Conservation (phyloP, 2,329 filamentous ascomycete species). For the Penicillium sclerotiorum region DNA sequence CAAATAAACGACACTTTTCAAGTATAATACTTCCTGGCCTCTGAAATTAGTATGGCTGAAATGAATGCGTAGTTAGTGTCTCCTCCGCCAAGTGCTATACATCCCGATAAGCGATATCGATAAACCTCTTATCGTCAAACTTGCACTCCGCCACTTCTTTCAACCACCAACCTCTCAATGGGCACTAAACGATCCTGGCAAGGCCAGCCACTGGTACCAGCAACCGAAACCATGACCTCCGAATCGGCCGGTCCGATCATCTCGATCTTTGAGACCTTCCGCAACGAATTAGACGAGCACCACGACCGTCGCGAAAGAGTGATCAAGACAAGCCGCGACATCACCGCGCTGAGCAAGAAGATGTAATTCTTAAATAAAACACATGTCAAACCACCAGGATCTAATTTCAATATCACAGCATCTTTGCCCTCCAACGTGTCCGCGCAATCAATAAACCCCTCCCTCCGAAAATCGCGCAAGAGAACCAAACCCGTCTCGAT, state of each 20-base stretch:
- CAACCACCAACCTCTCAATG: constrained; percentile 20
- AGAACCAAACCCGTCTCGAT: constrained; percentile 68
- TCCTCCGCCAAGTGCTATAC: too few relatives aligned
- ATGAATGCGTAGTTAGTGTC: too few relatives aligned
- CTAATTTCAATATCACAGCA: constrained; percentile 53
- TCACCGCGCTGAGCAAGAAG: constrained; percentile 95
- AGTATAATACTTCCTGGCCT: too few relatives aligned
- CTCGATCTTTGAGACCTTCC: constrained; percentile 82
- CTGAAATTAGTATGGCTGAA: too few relatives aligned
- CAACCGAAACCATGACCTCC: constrained; percentile 14
- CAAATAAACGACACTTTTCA: background rate
- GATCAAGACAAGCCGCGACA: constrained; percentile 87
- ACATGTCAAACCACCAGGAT: background rate
- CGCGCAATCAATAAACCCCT: constrained; percentile 52
- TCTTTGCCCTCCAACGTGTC: constrained; percentile 76
- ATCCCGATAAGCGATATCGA: constrained; percentile 1
- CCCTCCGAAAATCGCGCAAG: constrained; percentile 68
- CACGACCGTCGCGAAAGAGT: constrained; percentile 89
- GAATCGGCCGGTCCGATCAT: constrained; percentile 48
- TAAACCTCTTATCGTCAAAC: constrained; percentile 10
- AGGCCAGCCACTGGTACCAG: constrained; percentile 31
- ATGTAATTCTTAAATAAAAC: constrained; percentile 61
- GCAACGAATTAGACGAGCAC: constrained; percentile 87
- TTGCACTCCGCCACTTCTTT: constrained; percentile 11
- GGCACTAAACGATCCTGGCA: constrained; percentile 45